Base-by-base conservation (phyloP, 2,329 filamentous ascomycete genomes). In the Sordariomycetes sp. region DNA sequence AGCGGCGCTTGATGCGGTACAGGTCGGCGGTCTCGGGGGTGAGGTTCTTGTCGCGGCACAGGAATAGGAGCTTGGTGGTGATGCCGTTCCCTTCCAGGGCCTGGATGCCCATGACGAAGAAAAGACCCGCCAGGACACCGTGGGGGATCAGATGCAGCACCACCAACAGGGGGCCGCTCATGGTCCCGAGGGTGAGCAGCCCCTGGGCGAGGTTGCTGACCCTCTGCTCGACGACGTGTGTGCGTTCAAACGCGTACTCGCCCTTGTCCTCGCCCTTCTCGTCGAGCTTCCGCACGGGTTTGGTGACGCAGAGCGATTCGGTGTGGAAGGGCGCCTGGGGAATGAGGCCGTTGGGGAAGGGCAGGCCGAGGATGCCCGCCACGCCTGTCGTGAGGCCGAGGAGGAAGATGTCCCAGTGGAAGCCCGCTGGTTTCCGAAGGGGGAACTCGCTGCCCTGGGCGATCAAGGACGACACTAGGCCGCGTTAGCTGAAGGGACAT, bases 281-380 rank as follows among this genome's bases (percentile, higher is more conserved):
- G 34, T 79, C 71, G 8, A 57, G 51, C 18, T 72, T 63, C 35
- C 70, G 64, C 17, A 63, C 52, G 10, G 68, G 53, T 30, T 67
- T 62, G 5, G 79, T 85, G 30, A 87, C 82, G 53, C 83, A 88
- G 25, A 90, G 75, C 0, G 83, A 79, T 27, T 79, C 71, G 8
- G 84, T 90, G 54, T 90, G 84, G 54, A 88, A 88, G 2, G 84
- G 84, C 0, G 84, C 84, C 58, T 90, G 84, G 0, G 84, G 84
- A 43, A 90, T 88, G 19, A 90, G 73, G 21, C 84, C 84, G 52
- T 90, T 90, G 33, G 85, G 85, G 44, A 86, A 86, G 2, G 84
- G 85, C 9, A 90, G 69, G 12, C 85, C 84, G 11, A 90, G 65
- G 18, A 90, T 65, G 9, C 84, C 84, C 4, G 82, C 79, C 2